Conservation (phyloP, 2,329 filamentous ascomycete genomes). For the Colletotrichum eremochloae region DNA sequence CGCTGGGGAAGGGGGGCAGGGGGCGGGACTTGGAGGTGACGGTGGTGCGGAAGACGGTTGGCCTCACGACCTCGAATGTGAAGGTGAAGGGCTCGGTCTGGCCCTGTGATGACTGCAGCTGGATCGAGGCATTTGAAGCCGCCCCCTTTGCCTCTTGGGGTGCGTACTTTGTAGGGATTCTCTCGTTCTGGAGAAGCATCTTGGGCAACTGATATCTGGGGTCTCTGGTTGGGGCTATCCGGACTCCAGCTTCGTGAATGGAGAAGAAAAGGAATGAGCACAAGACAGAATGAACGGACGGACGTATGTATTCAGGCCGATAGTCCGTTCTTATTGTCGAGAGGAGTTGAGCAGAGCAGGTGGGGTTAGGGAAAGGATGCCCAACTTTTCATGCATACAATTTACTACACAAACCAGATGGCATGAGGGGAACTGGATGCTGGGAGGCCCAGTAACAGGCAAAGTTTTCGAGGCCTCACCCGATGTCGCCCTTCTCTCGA, state of each 20-base stretch:
- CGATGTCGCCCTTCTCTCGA: background rate
- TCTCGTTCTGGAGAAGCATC: constrained; percentile 40
- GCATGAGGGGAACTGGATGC: constrained; percentile 1
- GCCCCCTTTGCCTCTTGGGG: constrained; percentile 27
- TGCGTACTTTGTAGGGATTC: constrained; percentile 28
- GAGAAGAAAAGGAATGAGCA: background rate
- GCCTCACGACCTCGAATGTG: constrained; percentile 71
- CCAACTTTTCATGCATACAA: background rate
- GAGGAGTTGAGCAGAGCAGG: background rate
- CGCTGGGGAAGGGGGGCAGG: constrained; percentile 74
- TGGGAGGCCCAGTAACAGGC: background rate
- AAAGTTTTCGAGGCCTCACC: background rate
- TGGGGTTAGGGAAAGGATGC: background rate
- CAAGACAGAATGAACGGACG: background rate
- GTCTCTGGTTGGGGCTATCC: background rate
- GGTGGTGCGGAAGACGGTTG: constrained; percentile 76
- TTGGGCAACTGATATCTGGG: background rate
- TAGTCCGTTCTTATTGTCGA: background rate
- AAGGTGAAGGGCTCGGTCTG: constrained; percentile 63
- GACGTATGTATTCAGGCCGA: background rate
- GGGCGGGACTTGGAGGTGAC: constrained; percentile 74
- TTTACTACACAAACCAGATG: background rate
- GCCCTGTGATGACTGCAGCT: constrained; percentile 32
- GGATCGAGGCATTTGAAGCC: constrained; percentile 15
- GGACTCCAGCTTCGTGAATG: background rate